A percentile compares a stretch with the other conserved stretches of the same genome.
Conservation (phyloP, 2,329 filamentous ascomycete genomes). For the Sphaerulina musiva region DNA sequence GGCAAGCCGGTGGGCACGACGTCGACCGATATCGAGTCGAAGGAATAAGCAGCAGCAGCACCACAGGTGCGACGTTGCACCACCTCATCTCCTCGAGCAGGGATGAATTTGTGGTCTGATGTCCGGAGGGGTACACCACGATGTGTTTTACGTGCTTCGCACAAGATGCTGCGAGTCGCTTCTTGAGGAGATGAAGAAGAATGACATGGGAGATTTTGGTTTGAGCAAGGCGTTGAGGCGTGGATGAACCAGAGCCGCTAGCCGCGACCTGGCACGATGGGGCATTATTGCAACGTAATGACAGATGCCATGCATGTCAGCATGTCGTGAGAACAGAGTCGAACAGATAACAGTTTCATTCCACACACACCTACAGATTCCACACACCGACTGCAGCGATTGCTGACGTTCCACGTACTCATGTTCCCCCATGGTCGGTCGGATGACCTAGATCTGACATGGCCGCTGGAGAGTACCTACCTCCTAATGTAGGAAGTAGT, state of each 20-base stretch:
- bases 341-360: neutral
- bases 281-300: neutral
- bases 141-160: neutral
- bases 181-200: neutral
- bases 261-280: neutral
- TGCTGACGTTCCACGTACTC: too few relatives aligned
- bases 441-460: neutral
- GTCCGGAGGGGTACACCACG: neutral
- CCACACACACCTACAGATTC: neutral
- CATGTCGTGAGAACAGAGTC: neutral
- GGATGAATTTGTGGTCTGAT: slow-evolving; percentile 8
- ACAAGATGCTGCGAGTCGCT: neutral
- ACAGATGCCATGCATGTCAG: neutral
- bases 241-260: neutral
- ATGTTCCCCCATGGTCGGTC: neutral
- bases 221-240: slow-evolving; percentile 4
- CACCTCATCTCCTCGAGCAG: slow-evolving; percentile 14
- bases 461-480: neutral
- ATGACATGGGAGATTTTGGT: neutral
- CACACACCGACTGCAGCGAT: too few relatives aligned
- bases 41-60: slow-evolving; percentile 6
- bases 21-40: slow-evolving; percentile 11
- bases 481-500: too few relatives aligned
- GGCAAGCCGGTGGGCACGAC: slow-evolving; percentile 15
- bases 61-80: slow-evolving; percentile 5